Percentiles rank a stretch among this genome's conserved stretches.
phyloP scores from a whole-genome alignment of 148 eudicot genomes.

The Diospyros lotus region DNA sequence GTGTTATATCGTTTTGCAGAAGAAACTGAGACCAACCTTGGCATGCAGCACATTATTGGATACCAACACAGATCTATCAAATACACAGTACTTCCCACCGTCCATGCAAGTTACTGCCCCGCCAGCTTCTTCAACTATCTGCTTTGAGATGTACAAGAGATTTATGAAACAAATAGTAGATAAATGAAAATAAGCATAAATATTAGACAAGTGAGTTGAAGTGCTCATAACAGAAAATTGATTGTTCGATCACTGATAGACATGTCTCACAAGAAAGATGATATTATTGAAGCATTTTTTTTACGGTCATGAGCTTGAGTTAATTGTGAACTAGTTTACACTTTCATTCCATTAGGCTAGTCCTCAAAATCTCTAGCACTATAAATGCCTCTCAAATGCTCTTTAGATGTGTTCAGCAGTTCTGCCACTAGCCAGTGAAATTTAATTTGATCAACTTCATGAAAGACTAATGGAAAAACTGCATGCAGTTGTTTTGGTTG shows the following conservation, averaged over 20 bases:
- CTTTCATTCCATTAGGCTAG: background rate
- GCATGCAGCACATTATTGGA: slow-evolving; percentile 74
- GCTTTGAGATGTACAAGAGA: slow-evolving; percentile 13
- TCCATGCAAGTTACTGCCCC: slow-evolving; percentile 93
- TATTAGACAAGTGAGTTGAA: too few relatives aligned
- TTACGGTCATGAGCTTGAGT: background rate
- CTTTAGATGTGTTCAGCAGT: background rate
- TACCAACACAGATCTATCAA: slow-evolving; percentile 90
- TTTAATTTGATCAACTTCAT: background rate
- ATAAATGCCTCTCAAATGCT: background rate
- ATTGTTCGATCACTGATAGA: background rate
- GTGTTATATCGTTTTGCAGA: background rate
- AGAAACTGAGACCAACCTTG: slow-evolving; percentile 46
- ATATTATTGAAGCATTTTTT: background rate
- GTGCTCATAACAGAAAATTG: background rate
- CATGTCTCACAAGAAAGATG: background rate
- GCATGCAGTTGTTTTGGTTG: background rate
- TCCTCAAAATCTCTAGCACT: background rate
- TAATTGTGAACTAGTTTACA: background rate
- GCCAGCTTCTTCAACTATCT: slow-evolving; percentile 99
- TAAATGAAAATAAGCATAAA: background rate
- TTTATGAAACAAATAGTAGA: background rate
- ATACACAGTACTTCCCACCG: slow-evolving; percentile 77
- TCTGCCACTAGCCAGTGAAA: background rate
- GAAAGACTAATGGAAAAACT: too few relatives aligned